phyloP scores from a whole-genome alignment of 495 filamentous ascomycete species.

The Annulohypoxylon moriforme region DNA sequence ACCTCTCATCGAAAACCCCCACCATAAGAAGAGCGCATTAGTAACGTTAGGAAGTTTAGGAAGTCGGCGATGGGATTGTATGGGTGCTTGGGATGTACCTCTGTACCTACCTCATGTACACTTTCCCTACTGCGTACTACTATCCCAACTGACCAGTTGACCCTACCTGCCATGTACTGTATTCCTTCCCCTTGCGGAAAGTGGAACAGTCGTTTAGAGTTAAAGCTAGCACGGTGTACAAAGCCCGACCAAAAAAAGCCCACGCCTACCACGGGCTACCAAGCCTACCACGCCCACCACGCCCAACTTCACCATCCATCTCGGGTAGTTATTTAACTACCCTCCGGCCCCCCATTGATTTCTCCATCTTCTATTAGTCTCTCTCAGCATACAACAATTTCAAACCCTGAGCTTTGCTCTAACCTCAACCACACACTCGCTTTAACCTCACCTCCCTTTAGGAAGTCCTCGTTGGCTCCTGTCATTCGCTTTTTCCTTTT shows the following conservation, averaged over 20 bases:
- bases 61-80: neutral
- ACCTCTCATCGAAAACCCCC: slow-evolving; percentile 26
- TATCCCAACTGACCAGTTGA: too few species aligned
- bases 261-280: slow-evolving; percentile 14
- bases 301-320: slow-evolving; percentile 36
- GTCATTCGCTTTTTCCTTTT: slow-evolving; percentile 69
- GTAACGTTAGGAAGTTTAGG: neutral
- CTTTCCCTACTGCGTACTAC: neutral
- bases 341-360: slow-evolving; percentile 48
- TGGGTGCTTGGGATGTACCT: neutral
- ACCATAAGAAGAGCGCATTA: slow-evolving; percentile 13
- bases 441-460: slow-evolving; percentile 57
- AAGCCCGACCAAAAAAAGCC: slow-evolving; percentile 13
- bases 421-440: slow-evolving; percentile 61
- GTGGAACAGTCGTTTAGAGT: slow-evolving; percentile 29
- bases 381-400: slow-evolving; percentile 50
- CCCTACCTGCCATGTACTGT: too few species aligned
- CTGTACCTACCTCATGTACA: too few species aligned
- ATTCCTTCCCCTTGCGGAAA: slow-evolving; percentile 41
- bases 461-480: slow-evolving; percentile 74
- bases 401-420: slow-evolving; percentile 54
- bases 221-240: slow-evolving; percentile 36
- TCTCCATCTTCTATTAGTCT: slow-evolving; percentile 45
- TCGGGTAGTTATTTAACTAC: slow-evolving; percentile 47
- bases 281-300: slow-evolving; percentile 9